Base-by-base conservation (phyloP, 2,329 filamentous ascomycete species). In the Fusarium gaditjirri region DNA sequence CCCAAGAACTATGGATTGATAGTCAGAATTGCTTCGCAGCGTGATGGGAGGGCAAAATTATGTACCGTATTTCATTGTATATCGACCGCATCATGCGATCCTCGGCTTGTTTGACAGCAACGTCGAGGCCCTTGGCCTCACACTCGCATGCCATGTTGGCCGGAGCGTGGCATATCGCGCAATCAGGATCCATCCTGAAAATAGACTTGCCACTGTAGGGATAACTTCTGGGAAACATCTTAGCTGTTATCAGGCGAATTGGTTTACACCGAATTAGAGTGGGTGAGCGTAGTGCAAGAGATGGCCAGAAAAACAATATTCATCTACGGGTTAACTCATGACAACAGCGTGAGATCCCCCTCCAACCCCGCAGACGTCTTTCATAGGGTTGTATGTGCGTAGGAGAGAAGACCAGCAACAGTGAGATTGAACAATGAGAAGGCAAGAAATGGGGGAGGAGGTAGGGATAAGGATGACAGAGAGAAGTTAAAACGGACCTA, bases 101-200 rank as follows among this genome's bases (percentile, higher is more conserved):
- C 79, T 92, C 90, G 63, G 90, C 90, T 78, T 92, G 89, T 68
- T 85, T 84, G 46, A 92, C 84, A 66, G 90, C 90, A 62, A 87
- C 81, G 73, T 92, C 89, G 35, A 92, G 84, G 33, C 89, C 88
- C 75, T 89, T 90, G 56, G 88, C 88, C 83, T 92, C 90, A 78
- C 90, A 92, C 72, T 90, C 89, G 80, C 90, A 92, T 68, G 83
- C 84, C 74, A 86, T 78, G 44, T 83, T 84, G 49, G 90, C 89
- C 68, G 90, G 89, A 70, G 86, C 85, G 76, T 85, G 85, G 80
- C 90, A 92, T 78, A 92, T 90, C 58, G 90, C 90, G 81, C 90
- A 92, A 81, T 92, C 89, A 46, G 90, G 90, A 76, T 92, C 90
- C 89, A 92, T 91, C 80, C 86, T 90, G 80, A 88, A 85, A 79